Base-by-base conservation (phyloP, 1,139 yeast species). In the Yamadazyma atmosphaerica region DNA sequence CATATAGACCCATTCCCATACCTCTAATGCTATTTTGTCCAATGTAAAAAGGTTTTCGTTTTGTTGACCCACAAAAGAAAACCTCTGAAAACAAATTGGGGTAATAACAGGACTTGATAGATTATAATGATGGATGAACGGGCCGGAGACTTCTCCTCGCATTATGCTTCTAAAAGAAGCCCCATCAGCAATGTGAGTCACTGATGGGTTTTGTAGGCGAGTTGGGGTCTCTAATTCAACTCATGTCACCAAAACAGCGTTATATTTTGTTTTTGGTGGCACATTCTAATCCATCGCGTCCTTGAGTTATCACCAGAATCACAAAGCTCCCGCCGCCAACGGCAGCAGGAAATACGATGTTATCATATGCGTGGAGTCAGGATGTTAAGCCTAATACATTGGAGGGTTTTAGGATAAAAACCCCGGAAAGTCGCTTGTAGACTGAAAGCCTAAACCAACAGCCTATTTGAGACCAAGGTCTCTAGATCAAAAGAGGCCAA, bases 1-100 rank as follows among this genome's bases (percentile, higher is more conserved):
- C 4, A 10, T 15, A 7, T 11, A 4, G 7, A 9, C 17, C 16
- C 15, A 12, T 28, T 28, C 31, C 31, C 21, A 15, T 15, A 16
- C 31, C 31, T 9, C 10, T 16, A 28, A 27, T 23, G 24, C 38
- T 39, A 39, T 37, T 39, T 39, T 42, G 45, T 34, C 45, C 39
- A 39, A 39, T 39, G 36, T 28, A 35, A 38, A 25, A 23, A 18
- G 17, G 16, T 28, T 28, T 28, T 28, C 17, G 16, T 28, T 28
- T 28, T 4, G 21, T 4, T 28, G n/a, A 15, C 31, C 31, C 31
- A 15, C n/a, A 28, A 28, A n/a, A 14, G 31, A 28, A 28, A 9
- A 28, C 17, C 16, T 16, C 19, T 28, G 31, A 28, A 28, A 28
- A 28, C 13, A 28, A 28, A 5, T n/a, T 6, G 31, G 31, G 21